These are phyloP conservation scores for Xylariaceae sp. DNA, from an alignment of 2,329 filamentous ascomycete species.

Conservation along the genomic window DNA sequence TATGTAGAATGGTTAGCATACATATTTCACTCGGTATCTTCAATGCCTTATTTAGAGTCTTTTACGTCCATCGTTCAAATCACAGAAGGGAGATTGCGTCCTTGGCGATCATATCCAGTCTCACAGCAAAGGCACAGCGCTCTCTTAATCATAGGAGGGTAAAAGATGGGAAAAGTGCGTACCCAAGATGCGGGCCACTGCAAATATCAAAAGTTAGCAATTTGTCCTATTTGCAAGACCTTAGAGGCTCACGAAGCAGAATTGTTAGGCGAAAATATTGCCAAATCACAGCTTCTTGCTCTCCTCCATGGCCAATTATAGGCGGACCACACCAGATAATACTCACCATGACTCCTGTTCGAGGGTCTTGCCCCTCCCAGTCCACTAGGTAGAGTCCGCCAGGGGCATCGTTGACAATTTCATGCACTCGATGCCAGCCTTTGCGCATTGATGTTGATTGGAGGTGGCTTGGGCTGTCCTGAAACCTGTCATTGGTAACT, in stretches of 20 bases:
- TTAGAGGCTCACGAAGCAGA: background rate
- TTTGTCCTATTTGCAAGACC: background rate
- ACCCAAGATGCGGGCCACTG: conserved; percentile 39
- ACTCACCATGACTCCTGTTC: conserved; percentile 29
- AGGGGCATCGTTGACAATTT: conserved; percentile 33
- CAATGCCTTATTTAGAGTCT: background rate
- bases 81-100: background rate
- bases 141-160: too few relatives aligned
- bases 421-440: conserved; percentile 35
- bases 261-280: background rate
- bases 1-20: conserved; percentile 4
- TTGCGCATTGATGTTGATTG: conserved; percentile 7
- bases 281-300: background rate
- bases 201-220: background rate
- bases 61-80: background rate
- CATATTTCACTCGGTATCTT: background rate
- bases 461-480: conserved; percentile 1
- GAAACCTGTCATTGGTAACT: background rate
- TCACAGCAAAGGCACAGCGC: background rate
- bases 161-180: conserved; percentile 10
- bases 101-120: background rate
- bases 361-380: conserved; percentile 39
- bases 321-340: background rate
- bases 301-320: background rate
- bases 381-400: conserved; percentile 37